Conservation (phyloP, 192 early-diverging fungal genomes). For the Spizellomyces sp. region DNA sequence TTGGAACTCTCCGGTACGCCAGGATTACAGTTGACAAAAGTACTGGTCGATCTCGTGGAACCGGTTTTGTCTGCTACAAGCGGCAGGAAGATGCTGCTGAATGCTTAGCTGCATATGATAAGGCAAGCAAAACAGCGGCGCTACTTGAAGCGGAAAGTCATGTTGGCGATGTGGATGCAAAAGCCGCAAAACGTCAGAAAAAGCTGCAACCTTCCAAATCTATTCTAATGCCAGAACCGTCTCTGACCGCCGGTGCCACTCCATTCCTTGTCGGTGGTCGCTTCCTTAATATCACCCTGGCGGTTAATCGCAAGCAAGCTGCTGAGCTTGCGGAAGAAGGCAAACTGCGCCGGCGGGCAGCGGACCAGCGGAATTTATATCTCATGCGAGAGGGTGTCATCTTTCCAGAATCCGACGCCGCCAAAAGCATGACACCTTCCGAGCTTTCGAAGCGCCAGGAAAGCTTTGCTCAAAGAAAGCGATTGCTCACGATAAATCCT, state of each 20-base stretch:
- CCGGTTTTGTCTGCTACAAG: constrained; percentile 92
- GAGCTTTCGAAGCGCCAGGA: constrained; percentile 85
- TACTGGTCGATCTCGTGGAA: constrained; percentile 86
- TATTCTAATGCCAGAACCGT: constrained; percentile 66
- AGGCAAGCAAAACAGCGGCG: constrained; percentile 59
- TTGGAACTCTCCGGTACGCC: constrained; percentile 79
- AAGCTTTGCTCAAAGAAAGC: constrained; percentile 80
- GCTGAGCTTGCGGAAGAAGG: constrained; percentile 62
- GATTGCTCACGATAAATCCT: constrained; percentile 80
- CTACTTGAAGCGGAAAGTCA: constrained; percentile 23
- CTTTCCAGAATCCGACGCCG: constrained; percentile 81
- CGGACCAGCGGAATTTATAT: constrained; percentile 86
- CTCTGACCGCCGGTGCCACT: constrained; percentile 54
- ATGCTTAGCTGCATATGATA: constrained; percentile 74
- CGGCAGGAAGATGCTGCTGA: constrained; percentile 68
- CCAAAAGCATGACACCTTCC: constrained; percentile 64
- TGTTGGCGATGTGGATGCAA: constrained; percentile 33
- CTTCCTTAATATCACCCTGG: constrained; percentile 76
- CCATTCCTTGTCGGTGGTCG: constrained; percentile 79
- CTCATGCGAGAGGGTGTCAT: constrained; percentile 91
- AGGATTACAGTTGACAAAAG: constrained; percentile 80
- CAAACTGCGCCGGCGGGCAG: constrained; percentile 60
- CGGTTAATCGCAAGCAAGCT: constrained; percentile 76
- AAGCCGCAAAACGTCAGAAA: constrained; percentile 56
- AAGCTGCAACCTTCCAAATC: constrained; percentile 59